Percentiles rank a stretch among this genome's conserved stretches.
Evolutionary conservation across 192 early-diverging fungal species (phyloP).

Genomic region (Allomyces javanicus): DNA sequence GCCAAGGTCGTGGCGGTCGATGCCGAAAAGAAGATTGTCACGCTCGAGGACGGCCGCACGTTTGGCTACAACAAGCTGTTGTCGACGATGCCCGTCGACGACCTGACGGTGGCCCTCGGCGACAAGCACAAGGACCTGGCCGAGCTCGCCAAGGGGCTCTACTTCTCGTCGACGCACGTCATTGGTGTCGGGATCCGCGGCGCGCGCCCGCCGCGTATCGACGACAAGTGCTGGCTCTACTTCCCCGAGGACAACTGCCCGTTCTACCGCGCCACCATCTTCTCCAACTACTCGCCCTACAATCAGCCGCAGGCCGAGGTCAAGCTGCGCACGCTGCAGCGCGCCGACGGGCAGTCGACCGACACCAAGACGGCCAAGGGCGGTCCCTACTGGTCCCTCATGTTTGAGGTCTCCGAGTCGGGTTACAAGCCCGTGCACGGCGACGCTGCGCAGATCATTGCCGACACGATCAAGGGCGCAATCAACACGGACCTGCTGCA

Average conservation of each 20-base stretch:
- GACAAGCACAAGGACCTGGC: slow-evolving; percentile 6
- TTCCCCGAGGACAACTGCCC: slow-evolving; percentile 12
- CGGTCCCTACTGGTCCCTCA: slow-evolving; percentile 18
- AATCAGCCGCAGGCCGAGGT: slow-evolving; percentile 8
- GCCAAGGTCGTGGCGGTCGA: slow-evolving; percentile 9
- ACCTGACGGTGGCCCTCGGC: slow-evolving; percentile 5
- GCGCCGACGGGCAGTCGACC: slow-evolving; percentile 4
- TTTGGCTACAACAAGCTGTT: slow-evolving; percentile 12
- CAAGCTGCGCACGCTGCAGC: slow-evolving; percentile 9
- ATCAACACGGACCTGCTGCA: slow-evolving; percentile 11
- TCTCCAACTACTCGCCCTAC: slow-evolving; percentile 16
- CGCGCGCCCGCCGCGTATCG: slow-evolving; percentile 10
- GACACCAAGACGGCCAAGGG: slow-evolving; percentile 2
- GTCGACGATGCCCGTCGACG: slow-evolving; percentile 12
- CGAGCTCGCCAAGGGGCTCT: slow-evolving; percentile 5
- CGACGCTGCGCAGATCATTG: slow-evolving; percentile 6
- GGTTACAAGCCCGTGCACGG: slow-evolving; percentile 8
- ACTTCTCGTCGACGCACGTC: slow-evolving; percentile 12
- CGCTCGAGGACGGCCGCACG: slow-evolving; percentile 7
- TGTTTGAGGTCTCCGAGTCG: slow-evolving; percentile 17
- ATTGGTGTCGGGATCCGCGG: slow-evolving; percentile 15
- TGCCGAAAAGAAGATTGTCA: slow-evolving; percentile 4
- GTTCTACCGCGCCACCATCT: slow-evolving; percentile 17
- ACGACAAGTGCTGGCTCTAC: slow-evolving; percentile 18
- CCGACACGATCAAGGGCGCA: slow-evolving; percentile 14